These are phyloP conservation scores for Xylogone sp. DNA, from an alignment of 2,329 filamentous ascomycete genomes.

Conservation along the genomic window DNA sequence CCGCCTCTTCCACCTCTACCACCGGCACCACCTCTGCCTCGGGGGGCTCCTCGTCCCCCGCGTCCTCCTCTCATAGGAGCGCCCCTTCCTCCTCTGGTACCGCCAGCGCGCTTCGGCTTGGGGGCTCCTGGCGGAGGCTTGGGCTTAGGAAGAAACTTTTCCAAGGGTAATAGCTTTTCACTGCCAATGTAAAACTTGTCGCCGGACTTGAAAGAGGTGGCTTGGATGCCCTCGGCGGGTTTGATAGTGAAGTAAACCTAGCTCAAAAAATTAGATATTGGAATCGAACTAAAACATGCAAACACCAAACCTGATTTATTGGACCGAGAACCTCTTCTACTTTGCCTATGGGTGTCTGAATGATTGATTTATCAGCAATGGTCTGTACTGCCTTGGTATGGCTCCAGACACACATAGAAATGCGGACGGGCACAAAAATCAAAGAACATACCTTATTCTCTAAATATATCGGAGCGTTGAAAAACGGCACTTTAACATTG, in stretches of 20 bases:
- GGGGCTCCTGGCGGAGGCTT: slow-evolving; percentile 66
- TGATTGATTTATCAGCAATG: too few species aligned
- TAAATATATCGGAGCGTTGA: slow-evolving; percentile 98
- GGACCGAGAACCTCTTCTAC: slow-evolving; percentile 97
- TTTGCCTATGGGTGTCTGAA: slow-evolving; percentile 81
- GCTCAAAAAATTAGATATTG: too few species aligned
- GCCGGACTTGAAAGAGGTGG: slow-evolving; percentile 88
- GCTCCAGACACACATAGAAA: not conserved
- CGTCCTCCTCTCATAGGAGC: slow-evolving; percentile 38
- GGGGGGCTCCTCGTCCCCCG: slow-evolving; percentile 45
- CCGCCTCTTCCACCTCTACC: slow-evolving; percentile 42
- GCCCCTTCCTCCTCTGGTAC: slow-evolving; percentile 46
- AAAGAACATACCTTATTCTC: slow-evolving; percentile 77
- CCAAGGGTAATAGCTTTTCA: slow-evolving; percentile 91
- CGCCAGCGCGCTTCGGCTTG: slow-evolving; percentile 69
- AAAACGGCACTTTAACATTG: slow-evolving; percentile 95
- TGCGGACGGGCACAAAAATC: not conserved
- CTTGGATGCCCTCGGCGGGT: slow-evolving; percentile 92
- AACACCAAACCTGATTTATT: slow-evolving; percentile 94
- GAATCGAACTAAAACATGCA: too few species aligned
- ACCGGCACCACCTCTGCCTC: slow-evolving; percentile 47
- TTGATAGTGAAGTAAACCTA: slow-evolving; percentile 99
- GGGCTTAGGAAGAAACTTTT: slow-evolving; percentile 95
- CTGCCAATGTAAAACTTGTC: slow-evolving; percentile 96
- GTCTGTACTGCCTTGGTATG: too few species aligned